Conservation (phyloP, 2,329 filamentous ascomycete species). For the Aspergillus latus region DNA sequence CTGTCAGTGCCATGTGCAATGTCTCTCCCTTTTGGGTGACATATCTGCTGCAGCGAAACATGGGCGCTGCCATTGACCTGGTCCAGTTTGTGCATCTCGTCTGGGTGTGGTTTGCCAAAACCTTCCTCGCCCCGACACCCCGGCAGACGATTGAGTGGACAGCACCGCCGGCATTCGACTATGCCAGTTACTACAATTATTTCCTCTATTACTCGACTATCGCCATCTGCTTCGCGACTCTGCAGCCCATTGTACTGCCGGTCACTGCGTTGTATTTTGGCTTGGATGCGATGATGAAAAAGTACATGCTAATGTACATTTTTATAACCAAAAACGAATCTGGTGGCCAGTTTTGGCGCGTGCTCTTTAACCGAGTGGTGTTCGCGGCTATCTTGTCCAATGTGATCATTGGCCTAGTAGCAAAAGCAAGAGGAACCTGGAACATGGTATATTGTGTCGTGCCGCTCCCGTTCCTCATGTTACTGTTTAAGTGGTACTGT, state of each 20-base stretch:
- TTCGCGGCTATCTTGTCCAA: conserved; percentile 79
- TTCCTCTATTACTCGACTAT: conserved; percentile 94
- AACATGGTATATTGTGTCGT: conserved; percentile 67
- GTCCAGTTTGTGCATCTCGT: conserved; percentile 80
- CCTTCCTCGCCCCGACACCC: conserved; percentile 83
- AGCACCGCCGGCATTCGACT: conserved; percentile 89
- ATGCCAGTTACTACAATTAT: conserved; percentile 96
- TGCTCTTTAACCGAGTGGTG: conserved; percentile 88
- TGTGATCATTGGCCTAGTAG: conserved; percentile 71
- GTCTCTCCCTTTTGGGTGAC: conserved; percentile 93
- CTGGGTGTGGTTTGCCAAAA: conserved; percentile 82
- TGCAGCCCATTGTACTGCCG: conserved; percentile 84
- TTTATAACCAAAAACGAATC: conserved; percentile 97
- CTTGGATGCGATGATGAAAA: conserved; percentile 87
- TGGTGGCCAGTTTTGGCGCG: conserved; percentile 87
- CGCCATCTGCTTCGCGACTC: conserved; percentile 75
- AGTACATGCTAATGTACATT: conserved; percentile 90
- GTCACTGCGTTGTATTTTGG: conserved; percentile 87
- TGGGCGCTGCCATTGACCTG: conserved; percentile 89
- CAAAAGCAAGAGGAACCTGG: conserved; percentile 67
- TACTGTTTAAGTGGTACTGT: conserved; percentile 87
- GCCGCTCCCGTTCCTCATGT: conserved; percentile 74
- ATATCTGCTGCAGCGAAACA: conserved; percentile 86
- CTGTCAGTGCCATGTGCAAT: conserved; percentile 74
- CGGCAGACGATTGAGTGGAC: conserved; percentile 89